Base-by-base conservation (phyloP, 352 stramenopile genomes). In the Phytophthora melonis region DNA sequence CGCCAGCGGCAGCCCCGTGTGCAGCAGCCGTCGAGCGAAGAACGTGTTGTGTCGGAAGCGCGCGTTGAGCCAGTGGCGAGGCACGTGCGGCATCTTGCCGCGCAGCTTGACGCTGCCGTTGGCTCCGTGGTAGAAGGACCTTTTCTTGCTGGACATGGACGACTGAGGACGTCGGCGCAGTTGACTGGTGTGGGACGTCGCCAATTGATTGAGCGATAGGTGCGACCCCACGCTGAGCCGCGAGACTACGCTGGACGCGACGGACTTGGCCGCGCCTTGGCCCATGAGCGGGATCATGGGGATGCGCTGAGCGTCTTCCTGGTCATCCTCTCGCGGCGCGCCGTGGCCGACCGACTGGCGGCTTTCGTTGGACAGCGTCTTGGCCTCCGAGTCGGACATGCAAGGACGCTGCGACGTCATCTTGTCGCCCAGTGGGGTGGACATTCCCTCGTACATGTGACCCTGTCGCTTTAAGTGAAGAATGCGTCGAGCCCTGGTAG, bases 11-110 rank as follows among this genome's bases (percentile, higher is more conserved):
- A 82, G 1, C 10, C 87, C 83, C 2, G 85, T 77, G 36, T 75
- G 77, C 49, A 95, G 34, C 45, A 96, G 45, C 0, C 88, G 83
- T 23, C 77, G 74, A 4, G 89, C 88, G 50, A 96, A 96, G 73
- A 94, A 96, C 43, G 87, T 91, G 68, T 95, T 96, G 66, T 91
- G 72, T 7, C 82, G 72, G 69, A 83, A 93, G 54, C 83, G 77
- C 21, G 82, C 85, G 55, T 73, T 84, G 16, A 95, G 77, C 63
- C 87, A 92, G 43, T 83, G 70, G 30, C 65, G 74, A 6, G 87
- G 88, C 63, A 95, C 81, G 5, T 39, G 63, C 23, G 88, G 88
- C 72, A 88, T 83, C 16, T 74, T 67, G 25, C 88, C 88, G 1
- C 78, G 70, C 34, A 94, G 60, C 1, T 78, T 36, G 1, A 53